These are phyloP conservation scores for Achaetomiella virescens DNA, from an alignment of 495 filamentous ascomycete genomes.

Conservation along the genomic window DNA sequence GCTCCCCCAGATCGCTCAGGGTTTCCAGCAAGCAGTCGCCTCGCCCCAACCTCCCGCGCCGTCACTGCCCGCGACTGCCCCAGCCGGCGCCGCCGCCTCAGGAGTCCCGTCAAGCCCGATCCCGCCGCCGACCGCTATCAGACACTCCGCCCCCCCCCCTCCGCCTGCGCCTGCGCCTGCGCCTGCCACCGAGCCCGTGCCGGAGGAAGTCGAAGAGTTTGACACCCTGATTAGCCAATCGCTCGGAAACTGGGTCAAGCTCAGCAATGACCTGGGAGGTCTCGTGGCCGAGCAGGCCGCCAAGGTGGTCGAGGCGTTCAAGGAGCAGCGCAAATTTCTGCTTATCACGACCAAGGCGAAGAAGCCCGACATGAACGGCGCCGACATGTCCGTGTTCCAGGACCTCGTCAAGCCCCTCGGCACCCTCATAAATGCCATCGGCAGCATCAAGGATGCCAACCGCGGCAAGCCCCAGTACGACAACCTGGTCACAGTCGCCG, in stretches of 20 bases:
- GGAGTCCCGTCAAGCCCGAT: conserved; percentile 4
- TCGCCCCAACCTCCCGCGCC: conserved; percentile 26
- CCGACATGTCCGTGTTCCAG: conserved; percentile 60
- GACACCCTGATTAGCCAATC: conserved; percentile 70
- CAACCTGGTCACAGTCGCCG: conserved; percentile 78
- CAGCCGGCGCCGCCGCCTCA: background rate
- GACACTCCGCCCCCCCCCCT: conserved; percentile 22
- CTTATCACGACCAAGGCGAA: conserved; percentile 83
- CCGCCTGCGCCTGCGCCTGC: conserved; percentile 36
- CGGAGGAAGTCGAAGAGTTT: conserved; percentile 76
- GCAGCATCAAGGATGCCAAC: conserved; percentile 71
- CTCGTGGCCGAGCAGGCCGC: conserved; percentile 67
- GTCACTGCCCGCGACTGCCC: conserved; percentile 17
- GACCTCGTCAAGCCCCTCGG: conserved; percentile 71
- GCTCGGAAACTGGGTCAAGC: conserved; percentile 68
- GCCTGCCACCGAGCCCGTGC: conserved; percentile 53
- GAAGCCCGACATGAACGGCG: conserved; percentile 70
- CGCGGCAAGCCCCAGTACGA: conserved; percentile 62
- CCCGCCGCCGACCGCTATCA: conserved; percentile 26
- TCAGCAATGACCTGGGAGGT: conserved; percentile 70
- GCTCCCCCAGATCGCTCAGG: conserved; percentile 42
- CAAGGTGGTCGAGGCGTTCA: conserved; percentile 52
- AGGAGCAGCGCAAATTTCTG: conserved; percentile 79
- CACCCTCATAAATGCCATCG: conserved; percentile 65
- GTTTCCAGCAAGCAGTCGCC: conserved; percentile 30